Base-by-base conservation (phyloP, 768 basidiomycete species). In the Calocybe indica region DNA sequence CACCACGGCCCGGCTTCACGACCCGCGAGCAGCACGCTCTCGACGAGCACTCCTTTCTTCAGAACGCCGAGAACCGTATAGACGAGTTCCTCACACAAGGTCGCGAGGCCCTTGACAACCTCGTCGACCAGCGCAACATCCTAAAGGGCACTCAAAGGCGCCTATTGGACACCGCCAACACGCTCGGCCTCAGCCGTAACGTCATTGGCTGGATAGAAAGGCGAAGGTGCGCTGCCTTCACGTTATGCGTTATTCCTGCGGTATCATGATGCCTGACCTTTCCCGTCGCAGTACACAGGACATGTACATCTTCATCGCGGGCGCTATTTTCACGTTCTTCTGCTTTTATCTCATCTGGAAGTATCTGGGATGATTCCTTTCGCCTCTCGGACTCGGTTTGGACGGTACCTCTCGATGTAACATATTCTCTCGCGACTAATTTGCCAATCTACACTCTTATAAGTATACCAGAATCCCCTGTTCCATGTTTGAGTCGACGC, bases 191-290 rank as follows among this genome's bases (percentile, higher is more conserved):
- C 61, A 93, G 93, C 64, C 76, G 93, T 51, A 80, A 95, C 61
- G 94, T 95, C 32, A 97, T 99, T 64, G 85, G 89, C 6, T 99
- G 94, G 92, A 94, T 99, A 54, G 96, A 99, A 61, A 79, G 84
- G 52, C 74, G 96, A 65, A 96, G 91, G 93, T 92, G 52, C 49
- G 80, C 74, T 22, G 22, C 2, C 22, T 1, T 22, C 22, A 11
- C 33, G 13, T 12, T 35, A 11, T 37, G 7, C 15, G 14, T 13
- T 9, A 28, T 40, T 22, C 28, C 37, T 15, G 37, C 45, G 34
- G 39, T 11, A 15, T 35, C 1, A 30, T 36, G 4, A n/a, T 15
- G 40, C 38, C 44, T 13, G 39, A 40, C 28, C 50, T 29, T 59
- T 33, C 39, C 33, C 44, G 40, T 13, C 45, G 22, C 62, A 95